These are phyloP conservation scores for Kernera saxatilis DNA, from an alignment of 345 rosid genomes.

Conservation along the genomic window DNA sequence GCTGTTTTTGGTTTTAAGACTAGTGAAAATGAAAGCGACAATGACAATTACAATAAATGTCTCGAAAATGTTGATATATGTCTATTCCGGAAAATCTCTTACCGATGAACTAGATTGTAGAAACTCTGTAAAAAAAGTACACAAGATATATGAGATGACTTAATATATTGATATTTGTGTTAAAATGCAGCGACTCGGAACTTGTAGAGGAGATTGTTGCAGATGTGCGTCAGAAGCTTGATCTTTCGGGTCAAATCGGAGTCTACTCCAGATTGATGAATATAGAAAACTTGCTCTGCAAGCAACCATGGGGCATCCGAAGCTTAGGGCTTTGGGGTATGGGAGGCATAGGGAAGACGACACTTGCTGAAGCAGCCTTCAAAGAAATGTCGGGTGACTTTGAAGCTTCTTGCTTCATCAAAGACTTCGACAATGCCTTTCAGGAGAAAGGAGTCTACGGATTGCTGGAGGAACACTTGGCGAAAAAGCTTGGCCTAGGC, in stretches of 20 bases:
- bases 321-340: conserved; percentile 7
- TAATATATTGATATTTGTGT: background rate
- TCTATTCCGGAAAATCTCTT: no score
- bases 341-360: conserved; percentile 10
- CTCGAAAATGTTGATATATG: no score
- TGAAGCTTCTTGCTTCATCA: background rate
- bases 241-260: background rate
- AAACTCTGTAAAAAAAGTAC: no score
- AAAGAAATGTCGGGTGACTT: background rate
- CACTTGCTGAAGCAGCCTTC: background rate
- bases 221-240: background rate
- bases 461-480: background rate
- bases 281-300: background rate
- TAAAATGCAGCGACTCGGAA: background rate
- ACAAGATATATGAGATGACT: no score
- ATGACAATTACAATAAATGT: no score
- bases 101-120: no score
- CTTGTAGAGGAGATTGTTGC: background rate
- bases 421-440: background rate
- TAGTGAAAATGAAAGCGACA: no score
- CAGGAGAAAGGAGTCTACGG: background rate
- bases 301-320: background rate
- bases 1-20: no score
- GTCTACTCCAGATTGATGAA: background rate
- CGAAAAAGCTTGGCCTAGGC: background rate